Evolutionary conservation across 2,329 filamentous ascomycete genomes (phyloP).

Genomic region (Monilinia fructicola): DNA sequence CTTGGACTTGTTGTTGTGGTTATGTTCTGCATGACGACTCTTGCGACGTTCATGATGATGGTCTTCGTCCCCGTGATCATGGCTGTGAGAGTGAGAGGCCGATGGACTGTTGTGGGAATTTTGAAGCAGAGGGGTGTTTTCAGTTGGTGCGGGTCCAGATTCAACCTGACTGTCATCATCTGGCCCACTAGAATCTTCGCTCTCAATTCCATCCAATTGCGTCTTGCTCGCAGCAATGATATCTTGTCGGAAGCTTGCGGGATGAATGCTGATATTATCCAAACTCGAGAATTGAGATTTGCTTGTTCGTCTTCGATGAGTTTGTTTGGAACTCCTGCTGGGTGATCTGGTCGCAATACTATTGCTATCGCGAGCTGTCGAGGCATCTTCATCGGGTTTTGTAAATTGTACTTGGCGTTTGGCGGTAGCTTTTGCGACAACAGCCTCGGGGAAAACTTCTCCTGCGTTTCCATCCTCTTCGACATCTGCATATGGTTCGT

Average conservation of each 20-base stretch:
- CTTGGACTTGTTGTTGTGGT: conserved; percentile 71
- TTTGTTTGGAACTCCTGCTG: conserved; percentile 29
- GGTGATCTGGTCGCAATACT: conserved; percentile 27
- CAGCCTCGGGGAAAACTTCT: conserved; percentile 63
- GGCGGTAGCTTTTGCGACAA: conserved; percentile 49
- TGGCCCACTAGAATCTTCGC: conserved; percentile 50
- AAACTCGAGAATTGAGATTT: conserved; percentile 61
- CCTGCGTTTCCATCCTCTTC: conserved; percentile 60
- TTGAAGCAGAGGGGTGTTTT: conserved; percentile 35
- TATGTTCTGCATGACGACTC: conserved; percentile 63
- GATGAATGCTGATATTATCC: conserved; percentile 77
- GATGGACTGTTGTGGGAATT: conserved; percentile 12
- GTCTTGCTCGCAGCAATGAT: conserved; percentile 81
- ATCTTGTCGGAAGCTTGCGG: conserved; percentile 84
- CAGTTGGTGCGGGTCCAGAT: conserved; percentile 43
- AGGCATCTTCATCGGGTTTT: conserved; percentile 36
- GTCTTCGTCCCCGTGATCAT: conserved; percentile 27
- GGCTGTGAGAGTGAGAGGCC: conserved; percentile 12
- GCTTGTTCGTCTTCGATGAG: conserved; percentile 36
- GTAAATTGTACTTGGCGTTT: conserved; percentile 34
- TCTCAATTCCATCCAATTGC: conserved; percentile 58
- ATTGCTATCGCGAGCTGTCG: conserved; percentile 30
- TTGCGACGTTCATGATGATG: conserved; percentile 26
- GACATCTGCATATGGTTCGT: conserved; percentile 38
- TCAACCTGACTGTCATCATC: conserved; percentile 38